Base-by-base conservation (phyloP, 352 stramenopile species). In the Phytophthora podocarpi region DNA sequence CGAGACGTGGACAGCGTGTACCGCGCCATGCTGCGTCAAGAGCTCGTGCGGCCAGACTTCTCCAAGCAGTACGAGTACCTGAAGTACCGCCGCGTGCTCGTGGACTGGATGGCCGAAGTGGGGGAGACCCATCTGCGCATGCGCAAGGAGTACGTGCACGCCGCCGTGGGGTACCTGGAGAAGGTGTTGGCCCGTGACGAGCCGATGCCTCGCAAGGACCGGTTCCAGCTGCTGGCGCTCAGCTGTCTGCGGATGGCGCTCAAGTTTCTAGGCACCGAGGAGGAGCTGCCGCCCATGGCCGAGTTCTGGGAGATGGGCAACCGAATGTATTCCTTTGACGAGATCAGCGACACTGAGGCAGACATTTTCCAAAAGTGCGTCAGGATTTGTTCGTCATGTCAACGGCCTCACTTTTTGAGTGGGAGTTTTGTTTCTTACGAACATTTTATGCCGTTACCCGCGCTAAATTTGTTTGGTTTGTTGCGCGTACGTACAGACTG, bases 301-400 rank as follows among this genome's bases (percentile, higher is more conserved):
- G 83, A 95, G 62, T 94, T 96, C 55, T 92, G 80, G 74, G 87
- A 92, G 57, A 92, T 91, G 62, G 87, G 83, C 45, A 91, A 95
- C 63, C 80, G 80, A 27, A 89, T 85, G 72, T 96, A 95, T 70
- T 84, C 84, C 26, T 87, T 82, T 55, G 80, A 94, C 11, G 83
- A 93, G 55, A 95, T 96, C 64, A 82, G 85, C 59, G 67, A 82
- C 34, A 76, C 89, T 41, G 87, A 96, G 49, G 69, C 87, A 16
- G 68, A 73, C 18, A 63, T 71, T 45, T 78, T 76, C 42, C 68
- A 70, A 70, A 69, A 74, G 72, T 80, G 50, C 66, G 72, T 73
- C 16, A 37, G 18, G 16, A 31, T 32, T 30, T 59, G 41, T 62
- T 68, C 31, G 50, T 66, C 51, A 67, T 45, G 11, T n/a, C 42